These are phyloP conservation scores for Coemansia sp. DNA, from an alignment of 192 early-diverging fungal genomes.

Conservation along the genomic window DNA sequence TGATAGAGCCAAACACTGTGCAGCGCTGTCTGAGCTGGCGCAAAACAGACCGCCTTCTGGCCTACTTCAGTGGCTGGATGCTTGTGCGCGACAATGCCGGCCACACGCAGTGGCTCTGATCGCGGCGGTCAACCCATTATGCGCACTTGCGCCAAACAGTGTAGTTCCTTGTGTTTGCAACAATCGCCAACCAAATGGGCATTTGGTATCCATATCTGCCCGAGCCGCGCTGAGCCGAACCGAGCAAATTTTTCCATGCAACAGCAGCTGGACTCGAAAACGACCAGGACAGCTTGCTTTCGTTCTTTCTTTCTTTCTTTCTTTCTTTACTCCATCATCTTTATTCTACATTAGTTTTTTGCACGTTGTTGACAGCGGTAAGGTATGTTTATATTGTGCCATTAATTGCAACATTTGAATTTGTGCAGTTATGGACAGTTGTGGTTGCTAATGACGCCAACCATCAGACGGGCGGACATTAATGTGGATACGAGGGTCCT, in stretches of 20 bases:
- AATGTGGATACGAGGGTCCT: slow-evolving; percentile 40
- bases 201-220: neutral
- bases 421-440: neutral
- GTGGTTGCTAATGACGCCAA: slow-evolving; percentile 42
- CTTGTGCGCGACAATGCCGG: slow-evolving; percentile 9
- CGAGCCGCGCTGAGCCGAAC: slow-evolving; percentile 10
- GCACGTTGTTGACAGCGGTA: neutral
- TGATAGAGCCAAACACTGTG: neutral
- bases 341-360: neutral
- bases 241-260: slow-evolving; percentile 7
- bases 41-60: neutral
- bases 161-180: neutral
- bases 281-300: neutral
- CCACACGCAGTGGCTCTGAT: slow-evolving; percentile 2
- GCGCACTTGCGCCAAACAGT: neutral
- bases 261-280: neutral
- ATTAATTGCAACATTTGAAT: neutral
- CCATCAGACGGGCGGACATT: slow-evolving; percentile 53
- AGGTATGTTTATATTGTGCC: neutral
- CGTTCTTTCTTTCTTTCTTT: neutral
- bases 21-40: neutral
- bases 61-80: slow-evolving; percentile 2
- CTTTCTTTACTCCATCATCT: neutral
- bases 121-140: neutral
- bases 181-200: neutral